Percentiles rank a stretch among this genome's conserved stretches.
Evolutionary conservation across 208 protist genomes (phyloP).

Genomic region (Leishmania tarentolae): DNA sequence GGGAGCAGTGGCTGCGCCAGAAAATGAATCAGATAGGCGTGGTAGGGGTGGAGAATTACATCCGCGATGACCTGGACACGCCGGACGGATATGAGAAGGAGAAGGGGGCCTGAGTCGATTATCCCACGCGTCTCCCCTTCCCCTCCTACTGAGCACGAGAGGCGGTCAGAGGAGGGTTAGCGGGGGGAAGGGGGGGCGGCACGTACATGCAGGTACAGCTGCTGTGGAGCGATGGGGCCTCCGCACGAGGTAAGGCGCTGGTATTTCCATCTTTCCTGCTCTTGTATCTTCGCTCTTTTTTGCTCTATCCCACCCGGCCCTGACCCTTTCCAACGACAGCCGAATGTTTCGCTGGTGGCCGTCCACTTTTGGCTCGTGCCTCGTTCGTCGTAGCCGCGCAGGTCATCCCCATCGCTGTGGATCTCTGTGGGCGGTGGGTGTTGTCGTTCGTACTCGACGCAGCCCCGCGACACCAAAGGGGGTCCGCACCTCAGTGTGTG

Average conservation of each 20-base stretch:
- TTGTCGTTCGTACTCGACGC: not conserved
- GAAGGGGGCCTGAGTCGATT: constrained; percentile 14
- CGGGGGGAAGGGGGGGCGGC: not conserved
- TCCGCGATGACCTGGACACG: constrained; percentile 58
- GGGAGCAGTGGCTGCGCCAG: constrained; percentile 76
- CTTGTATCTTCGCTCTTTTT: not conserved
- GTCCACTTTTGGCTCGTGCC: not conserved
- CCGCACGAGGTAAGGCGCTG: too few relatives aligned
- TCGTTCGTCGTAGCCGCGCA: not conserved
- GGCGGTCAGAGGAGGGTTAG: not conserved
- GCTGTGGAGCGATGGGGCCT: not conserved
- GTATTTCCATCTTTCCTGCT: not conserved
- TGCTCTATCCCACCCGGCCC: not conserved
- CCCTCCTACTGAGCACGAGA: not conserved
- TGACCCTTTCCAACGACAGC: not conserved
- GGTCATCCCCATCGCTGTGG: not conserved
- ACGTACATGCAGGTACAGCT: not conserved
- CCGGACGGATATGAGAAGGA: constrained; percentile 70
- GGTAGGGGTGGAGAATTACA: constrained; percentile 80
- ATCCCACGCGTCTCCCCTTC: not conserved
- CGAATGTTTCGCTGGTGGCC: not conserved
- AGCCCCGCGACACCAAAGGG: not conserved
- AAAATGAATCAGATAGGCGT: constrained; percentile 78
- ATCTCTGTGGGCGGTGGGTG: not conserved
- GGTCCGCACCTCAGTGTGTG: not conserved